These are phyloP conservation scores for Rutstroemia sp. DNA, from an alignment of 2,329 filamentous ascomycete species.

Conservation along the genomic window DNA sequence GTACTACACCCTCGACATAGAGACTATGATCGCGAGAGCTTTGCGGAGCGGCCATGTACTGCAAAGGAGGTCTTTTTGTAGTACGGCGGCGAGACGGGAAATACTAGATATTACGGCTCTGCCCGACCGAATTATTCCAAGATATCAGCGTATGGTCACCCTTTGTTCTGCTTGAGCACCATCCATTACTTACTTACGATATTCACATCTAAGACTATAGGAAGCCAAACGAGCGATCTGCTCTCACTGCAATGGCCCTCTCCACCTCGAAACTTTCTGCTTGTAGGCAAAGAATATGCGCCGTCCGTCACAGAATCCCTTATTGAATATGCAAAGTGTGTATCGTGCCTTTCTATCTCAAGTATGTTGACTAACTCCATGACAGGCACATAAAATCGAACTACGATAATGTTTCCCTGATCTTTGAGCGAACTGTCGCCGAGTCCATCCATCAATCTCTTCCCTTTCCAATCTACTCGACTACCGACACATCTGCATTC, in stretches of 20 bases:
- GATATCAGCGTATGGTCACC: conserved; percentile 48
- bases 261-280: conserved; percentile 59
- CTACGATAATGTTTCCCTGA: conserved; percentile 73
- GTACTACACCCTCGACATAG: background rate
- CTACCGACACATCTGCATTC: conserved; percentile 39
- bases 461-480: conserved; percentile 64
- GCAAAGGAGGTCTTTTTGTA: conserved; percentile 37
- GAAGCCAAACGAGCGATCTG: conserved; percentile 50
- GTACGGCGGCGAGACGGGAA: conserved; percentile 37
- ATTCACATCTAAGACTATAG: conserved; percentile 36
- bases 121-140: conserved; percentile 50
- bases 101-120: conserved; percentile 45
- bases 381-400: conserved; percentile 65
- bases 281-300: conserved; percentile 60
- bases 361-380: conserved; percentile 7
- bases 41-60: background rate
- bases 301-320: conserved; percentile 30
- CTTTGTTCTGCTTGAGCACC: conserved; percentile 17
- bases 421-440: conserved; percentile 75
- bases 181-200: background rate
- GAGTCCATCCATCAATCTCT: conserved; percentile 62
- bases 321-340: conserved; percentile 32
- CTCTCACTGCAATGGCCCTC: conserved; percentile 60
- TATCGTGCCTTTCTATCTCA: background rate
- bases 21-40: conserved; percentile 15